phyloP scores from a whole-genome alignment of 305 asterid genomes.

The Caryopteris hybrid region DNA sequence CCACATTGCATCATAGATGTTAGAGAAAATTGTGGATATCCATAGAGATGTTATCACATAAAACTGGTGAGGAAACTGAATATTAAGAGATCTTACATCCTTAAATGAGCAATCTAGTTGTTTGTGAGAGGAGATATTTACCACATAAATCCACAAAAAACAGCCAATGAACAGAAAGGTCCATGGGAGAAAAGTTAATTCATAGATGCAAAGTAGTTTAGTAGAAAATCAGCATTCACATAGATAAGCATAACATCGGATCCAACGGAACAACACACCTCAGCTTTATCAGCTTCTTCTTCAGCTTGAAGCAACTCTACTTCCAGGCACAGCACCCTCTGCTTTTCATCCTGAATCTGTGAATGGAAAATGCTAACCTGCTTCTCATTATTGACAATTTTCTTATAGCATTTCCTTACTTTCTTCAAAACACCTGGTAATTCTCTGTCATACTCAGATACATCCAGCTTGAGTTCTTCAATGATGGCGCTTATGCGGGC shows the following conservation, averaged over 20 bases:
- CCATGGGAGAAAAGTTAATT: no score
- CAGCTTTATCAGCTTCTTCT: constrained; percentile 37
- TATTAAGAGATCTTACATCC: neutral
- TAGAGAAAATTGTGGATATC: neutral
- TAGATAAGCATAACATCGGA: neutral
- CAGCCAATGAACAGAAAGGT: no score
- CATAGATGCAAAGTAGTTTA: neutral
- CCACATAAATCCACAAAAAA: no score
- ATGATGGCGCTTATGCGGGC: constrained; percentile 44
- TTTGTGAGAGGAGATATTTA: no score
- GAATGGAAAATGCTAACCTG: constrained; percentile 34
- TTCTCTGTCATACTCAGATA: constrained; percentile 33
- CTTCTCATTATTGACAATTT: constrained; percentile 32
- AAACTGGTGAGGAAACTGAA: no score
- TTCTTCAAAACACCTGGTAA: constrained; percentile 37
- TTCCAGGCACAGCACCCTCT: constrained; percentile 31
- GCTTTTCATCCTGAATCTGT: constrained; percentile 34
- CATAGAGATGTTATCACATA: neutral
- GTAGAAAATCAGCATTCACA: neutral
- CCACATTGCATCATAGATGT: neutral
- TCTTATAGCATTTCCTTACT: constrained; percentile 37
- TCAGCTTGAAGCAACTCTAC: constrained; percentile 33
- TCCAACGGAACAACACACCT: constrained; percentile 29
- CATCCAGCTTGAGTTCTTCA: constrained; percentile 42
- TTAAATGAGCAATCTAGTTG: no score